These are phyloP conservation scores for Amanita phalloides DNA, from an alignment of 768 basidiomycete species.

Conservation along the genomic window DNA sequence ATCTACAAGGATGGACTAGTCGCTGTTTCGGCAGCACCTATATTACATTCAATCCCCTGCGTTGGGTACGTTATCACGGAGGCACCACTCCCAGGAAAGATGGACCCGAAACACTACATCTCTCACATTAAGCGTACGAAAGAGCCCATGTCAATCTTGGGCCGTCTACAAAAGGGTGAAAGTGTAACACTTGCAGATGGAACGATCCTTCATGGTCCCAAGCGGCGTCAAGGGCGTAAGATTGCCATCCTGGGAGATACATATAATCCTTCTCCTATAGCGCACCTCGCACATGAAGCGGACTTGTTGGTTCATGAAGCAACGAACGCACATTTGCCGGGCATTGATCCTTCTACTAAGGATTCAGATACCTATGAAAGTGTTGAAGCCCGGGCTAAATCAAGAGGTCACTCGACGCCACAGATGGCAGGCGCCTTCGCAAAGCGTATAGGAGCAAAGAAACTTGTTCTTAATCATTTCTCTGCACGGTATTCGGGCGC, in stretches of 20 bases:
- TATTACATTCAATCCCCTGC: slow-evolving; percentile 71
- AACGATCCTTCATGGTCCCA: slow-evolving; percentile 58
- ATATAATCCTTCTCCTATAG: slow-evolving; percentile 63
- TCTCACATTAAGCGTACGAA: slow-evolving; percentile 62
- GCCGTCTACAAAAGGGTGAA: slow-evolving; percentile 54
- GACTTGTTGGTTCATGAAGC: slow-evolving; percentile 83
- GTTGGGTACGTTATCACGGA: slow-evolving; percentile 72
- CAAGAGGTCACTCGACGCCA: slow-evolving; percentile 85
- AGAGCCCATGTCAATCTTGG: slow-evolving; percentile 58
- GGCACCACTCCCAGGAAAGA: slow-evolving; percentile 64
- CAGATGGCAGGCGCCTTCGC: slow-evolving; percentile 86
- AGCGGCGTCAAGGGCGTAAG: slow-evolving; percentile 58
- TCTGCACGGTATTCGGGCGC: slow-evolving; percentile 71
- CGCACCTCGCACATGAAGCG: slow-evolving; percentile 46
- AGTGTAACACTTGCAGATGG: slow-evolving; percentile 59
- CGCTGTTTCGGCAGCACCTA: slow-evolving; percentile 68
- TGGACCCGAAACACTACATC: slow-evolving; percentile 56
- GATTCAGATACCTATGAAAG: slow-evolving; percentile 46
- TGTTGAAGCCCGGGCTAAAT: slow-evolving; percentile 54
- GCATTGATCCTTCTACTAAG: slow-evolving; percentile 50
- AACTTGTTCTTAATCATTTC: slow-evolving; percentile 76
- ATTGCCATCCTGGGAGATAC: slow-evolving; percentile 82
- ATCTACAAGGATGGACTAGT: slow-evolving; percentile 47
- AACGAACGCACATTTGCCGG: slow-evolving; percentile 76
- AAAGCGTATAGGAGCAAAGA: slow-evolving; percentile 45